Base-by-base conservation (phyloP, 2,329 filamentous ascomycete species). In the Reticulascus tulasneorum region DNA sequence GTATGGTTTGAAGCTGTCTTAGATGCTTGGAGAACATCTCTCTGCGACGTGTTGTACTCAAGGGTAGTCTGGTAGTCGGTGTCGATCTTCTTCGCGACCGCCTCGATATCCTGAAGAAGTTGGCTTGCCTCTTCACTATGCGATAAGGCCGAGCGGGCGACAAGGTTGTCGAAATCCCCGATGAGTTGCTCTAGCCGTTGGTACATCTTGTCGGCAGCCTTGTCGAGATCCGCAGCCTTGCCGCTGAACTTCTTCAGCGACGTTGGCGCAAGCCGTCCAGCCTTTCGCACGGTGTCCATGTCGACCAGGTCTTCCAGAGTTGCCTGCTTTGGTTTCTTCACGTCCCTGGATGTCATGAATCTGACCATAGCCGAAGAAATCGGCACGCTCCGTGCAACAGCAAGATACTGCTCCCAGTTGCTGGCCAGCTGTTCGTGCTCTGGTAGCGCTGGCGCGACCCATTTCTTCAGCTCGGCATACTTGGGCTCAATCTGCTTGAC, bases 11-110 rank as follows among this genome's bases (percentile, higher is more conserved):
- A 73, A 7, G 79, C 79, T 23, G 74, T 77, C 52, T 79, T 82
- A 15, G 79, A 82, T 7, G 73, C 77, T 49, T 80, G 77, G 2
- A 71, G 64, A 12, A 81, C 53, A 45, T 79, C 78, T 23, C 69
- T 66, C 48, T 81, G 67, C 25, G 81, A 81, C 45, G 78, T 77
- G 2, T 78, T 68, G 45, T 89, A 82, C 6, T 75, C 73, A 28
- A 88, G 67, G 9, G 88, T 79, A 47, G 86, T 82, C 48, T 89
- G 83, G 53, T 88, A 86, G 59, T 97, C 93, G 6, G 83, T 86
- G 30, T 82, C 80, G 32, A 98, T 85, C 62, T 96, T 96, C 51
- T 81, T 88, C 33, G 82, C 82, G 37, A 97, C 73, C 0, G 86
- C 84, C 54, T 91, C 83, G 27, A 97, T 88, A 56, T 97, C 93